Conservation (phyloP, 169 alveolate genomes). For the Plasmodium vinckei region DNA sequence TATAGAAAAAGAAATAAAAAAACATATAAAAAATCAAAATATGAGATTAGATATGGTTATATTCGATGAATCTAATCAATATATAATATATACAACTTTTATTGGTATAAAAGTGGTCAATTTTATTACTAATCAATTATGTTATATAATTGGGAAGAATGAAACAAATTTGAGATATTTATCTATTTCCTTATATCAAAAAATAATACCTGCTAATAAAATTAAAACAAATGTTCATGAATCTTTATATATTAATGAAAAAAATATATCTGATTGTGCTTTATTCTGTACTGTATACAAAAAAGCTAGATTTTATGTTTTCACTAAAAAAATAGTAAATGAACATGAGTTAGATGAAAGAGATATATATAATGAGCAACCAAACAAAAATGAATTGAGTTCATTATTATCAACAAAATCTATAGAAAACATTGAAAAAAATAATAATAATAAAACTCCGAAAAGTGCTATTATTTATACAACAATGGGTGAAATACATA, state of each 20-base stretch:
- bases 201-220: constrained; percentile 61
- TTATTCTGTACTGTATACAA: constrained; percentile 80
- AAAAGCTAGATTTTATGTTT: constrained; percentile 90
- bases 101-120: constrained; percentile 95
- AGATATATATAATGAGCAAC: constrained; percentile 93
- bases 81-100: constrained; percentile 92
- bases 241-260: constrained; percentile 55
- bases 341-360: constrained; percentile 92
- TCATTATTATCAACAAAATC: constrained; percentile 54
- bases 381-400: constrained; percentile 78
- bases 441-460: constrained; percentile 81
- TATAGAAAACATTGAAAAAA: constrained; percentile 36
- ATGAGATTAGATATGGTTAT: constrained; percentile 83
- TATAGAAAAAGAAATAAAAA: constrained; percentile 93
- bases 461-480: constrained; percentile 95
- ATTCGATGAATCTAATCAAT: constrained; percentile 96
- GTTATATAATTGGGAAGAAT: constrained; percentile 80
- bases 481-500: constrained; percentile 97
- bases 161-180: constrained; percentile 85
- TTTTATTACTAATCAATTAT: constrained; percentile 82
- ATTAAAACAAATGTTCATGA: constrained; percentile 36
- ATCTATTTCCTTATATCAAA: constrained; percentile 82
- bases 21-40: constrained; percentile 78
- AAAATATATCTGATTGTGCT: constrained; percentile 76
- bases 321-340: constrained; percentile 91